Base-by-base conservation (phyloP, 75 land plant species). In the Pseudotsuga menziesii region DNA sequence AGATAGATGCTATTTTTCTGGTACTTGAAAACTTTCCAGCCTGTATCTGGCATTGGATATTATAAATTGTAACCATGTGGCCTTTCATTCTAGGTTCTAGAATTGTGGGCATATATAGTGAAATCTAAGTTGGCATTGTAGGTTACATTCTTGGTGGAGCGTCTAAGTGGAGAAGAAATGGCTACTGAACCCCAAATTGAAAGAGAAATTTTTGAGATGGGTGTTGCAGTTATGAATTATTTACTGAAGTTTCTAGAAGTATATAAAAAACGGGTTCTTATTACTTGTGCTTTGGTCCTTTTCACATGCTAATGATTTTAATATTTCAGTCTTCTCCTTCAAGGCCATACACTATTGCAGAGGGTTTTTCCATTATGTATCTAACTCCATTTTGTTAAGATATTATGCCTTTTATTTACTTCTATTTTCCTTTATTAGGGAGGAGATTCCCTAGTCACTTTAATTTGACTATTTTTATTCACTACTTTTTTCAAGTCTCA, bases 151-250 rank as follows among this genome's bases (percentile, higher is more conserved):
- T 84, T 94, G 81, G 77, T 94, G 74, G 99, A 94, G 78, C 82
- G 97, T 9, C 79, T 97, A 44, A 88, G 95, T 52, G 97, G 99
- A 64, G 92, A 92, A 75, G 89, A 95, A 66, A 85, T 90, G 79
- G 98, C 95, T 22, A 87, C 93, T 63, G 85, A 92, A 57, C 92
- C 98, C 58, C 89, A 93, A 73, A 94, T 85, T 35, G 97, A 94
- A 72, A 97, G 80, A 75, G 89, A 95, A 48, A 81, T 89, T 39
- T 97, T 92, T 91, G 97, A 97, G 35, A 78, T 94, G 76, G 97
- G 93, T 8, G 77, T 78, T 72, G 79, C 91, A 32, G 89, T 91
- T 20, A 91, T 92, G 93, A 83, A 89, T 63, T 81, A 98, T 66
- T 75, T 97, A 57, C 70, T 97, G 70, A 77, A 79, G 75, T 87